Evolutionary conservation across 306 rosid genomes (phyloP).

Genomic region (Cucumis hystrix): DNA sequence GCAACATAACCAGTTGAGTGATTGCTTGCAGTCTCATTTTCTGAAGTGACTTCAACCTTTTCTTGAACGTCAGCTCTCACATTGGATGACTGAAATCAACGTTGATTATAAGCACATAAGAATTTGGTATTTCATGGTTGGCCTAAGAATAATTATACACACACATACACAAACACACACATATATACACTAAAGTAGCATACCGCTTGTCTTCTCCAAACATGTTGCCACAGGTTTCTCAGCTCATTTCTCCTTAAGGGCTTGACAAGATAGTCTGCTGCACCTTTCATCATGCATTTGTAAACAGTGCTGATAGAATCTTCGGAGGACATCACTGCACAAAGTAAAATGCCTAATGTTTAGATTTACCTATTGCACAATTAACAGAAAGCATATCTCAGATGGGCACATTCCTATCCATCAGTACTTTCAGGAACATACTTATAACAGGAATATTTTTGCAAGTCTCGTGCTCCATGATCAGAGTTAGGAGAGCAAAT

Average conservation of each 20-base stretch:
- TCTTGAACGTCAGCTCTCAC: slow-evolving; percentile 32
- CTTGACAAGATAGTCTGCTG: slow-evolving; percentile 92
- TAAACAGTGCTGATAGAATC: slow-evolving; percentile 80
- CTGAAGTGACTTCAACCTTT: slow-evolving; percentile 63
- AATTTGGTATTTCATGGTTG: not conserved
- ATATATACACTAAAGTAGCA: not conserved
- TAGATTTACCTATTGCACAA: not conserved
- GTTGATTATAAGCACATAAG: slow-evolving; percentile 3
- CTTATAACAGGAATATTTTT: slow-evolving; percentile 94
- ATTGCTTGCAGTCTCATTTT: slow-evolving; percentile 62
- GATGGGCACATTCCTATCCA: slow-evolving; percentile 2
- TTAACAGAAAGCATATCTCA: not conserved
- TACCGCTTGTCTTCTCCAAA: slow-evolving; percentile 94
- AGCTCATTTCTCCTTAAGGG: slow-evolving; percentile 85
- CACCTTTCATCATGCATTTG: slow-evolving; percentile 89
- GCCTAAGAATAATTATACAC: not conserved
- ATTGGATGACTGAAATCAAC: slow-evolving; percentile 34
- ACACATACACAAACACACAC: too few relatives aligned
- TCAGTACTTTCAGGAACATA: slow-evolving; percentile 17
- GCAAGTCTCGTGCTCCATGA: slow-evolving; percentile 83
- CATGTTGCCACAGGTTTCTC: slow-evolving; percentile 96
- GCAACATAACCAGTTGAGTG: slow-evolving; percentile 50
- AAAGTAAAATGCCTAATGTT: slow-evolving; percentile 2
- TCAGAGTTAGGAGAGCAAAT: slow-evolving; percentile 71
- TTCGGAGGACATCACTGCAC: slow-evolving; percentile 85